These are phyloP conservation scores for Boletellus emodensis DNA, from an alignment of 768 basidiomycete species.

Conservation along the genomic window DNA sequence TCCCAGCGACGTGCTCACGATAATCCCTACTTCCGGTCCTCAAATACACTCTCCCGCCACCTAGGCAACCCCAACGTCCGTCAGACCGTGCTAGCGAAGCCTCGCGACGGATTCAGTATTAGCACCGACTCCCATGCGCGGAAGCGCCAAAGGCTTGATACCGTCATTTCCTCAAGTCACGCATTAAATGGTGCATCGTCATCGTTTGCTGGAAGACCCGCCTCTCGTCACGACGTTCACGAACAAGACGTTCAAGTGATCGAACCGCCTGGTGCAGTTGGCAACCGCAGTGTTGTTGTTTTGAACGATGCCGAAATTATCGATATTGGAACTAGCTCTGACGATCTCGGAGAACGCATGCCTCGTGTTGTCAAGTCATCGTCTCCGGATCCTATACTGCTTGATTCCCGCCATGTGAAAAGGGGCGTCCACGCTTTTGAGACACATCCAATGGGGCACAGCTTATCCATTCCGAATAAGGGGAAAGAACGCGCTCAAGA, in stretches of 20 bases:
- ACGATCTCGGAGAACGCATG: conserved; percentile 25
- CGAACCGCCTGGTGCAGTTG: not conserved
- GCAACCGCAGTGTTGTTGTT: not conserved
- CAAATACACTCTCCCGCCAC: conserved; percentile 2
- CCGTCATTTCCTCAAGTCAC: not conserved
- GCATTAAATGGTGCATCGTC: conserved; percentile 4
- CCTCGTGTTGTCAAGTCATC: conserved; percentile 2
- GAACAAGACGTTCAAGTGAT: conserved; percentile 25
- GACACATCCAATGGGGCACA: conserved; percentile 13
- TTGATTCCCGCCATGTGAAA: not conserved
- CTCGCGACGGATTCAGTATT: not conserved
- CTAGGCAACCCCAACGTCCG: conserved; percentile 24
- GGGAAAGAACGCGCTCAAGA: conserved; percentile 23
- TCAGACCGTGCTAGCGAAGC: conserved; percentile 20
- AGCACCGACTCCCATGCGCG: not conserved
- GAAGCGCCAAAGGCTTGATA: conserved; percentile 26
- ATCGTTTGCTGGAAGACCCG: not conserved
- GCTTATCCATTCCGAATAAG: conserved; percentile 7
- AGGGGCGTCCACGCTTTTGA: conserved; percentile 19
- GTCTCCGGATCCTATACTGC: conserved; percentile 24
- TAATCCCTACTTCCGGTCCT: conserved; percentile 9
- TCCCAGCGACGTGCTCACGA: conserved; percentile 5
- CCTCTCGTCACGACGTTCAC: not conserved
- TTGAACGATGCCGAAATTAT: conserved; percentile 21
- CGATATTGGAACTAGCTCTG: conserved; percentile 13